A percentile compares a stretch with the other conserved stretches of the same genome.
Evolutionary conservation across 2,329 filamentous ascomycete species (phyloP).

Genomic region (Cercospora sesami): DNA sequence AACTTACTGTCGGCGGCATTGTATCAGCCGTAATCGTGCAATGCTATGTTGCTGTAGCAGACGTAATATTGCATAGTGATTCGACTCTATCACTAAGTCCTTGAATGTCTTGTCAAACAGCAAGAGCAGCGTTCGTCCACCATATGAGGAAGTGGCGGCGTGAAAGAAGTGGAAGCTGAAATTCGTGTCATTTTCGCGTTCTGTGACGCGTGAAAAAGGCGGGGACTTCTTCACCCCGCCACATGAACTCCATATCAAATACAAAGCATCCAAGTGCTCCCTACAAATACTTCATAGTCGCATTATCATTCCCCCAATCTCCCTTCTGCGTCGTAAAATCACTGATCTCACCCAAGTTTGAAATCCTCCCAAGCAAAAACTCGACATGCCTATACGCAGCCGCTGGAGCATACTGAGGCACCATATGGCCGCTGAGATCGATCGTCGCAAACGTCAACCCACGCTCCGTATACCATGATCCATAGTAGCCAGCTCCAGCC

Average conservation of each 20-base stretch:
- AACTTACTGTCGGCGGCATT: slow-evolving; percentile 19
- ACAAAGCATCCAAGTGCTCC: background rate
- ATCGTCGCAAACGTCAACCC: slow-evolving; percentile 71
- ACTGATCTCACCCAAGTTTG: slow-evolving; percentile 50
- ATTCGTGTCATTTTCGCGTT: slow-evolving; percentile 9
- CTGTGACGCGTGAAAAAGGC: background rate
- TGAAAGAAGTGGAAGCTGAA: background rate
- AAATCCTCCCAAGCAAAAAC: slow-evolving; percentile 70
- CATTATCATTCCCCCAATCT: slow-evolving; percentile 34
- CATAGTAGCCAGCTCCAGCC: slow-evolving; percentile 66
- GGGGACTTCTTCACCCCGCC: background rate
- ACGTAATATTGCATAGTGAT: too few species aligned
- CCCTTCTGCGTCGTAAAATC: slow-evolving; percentile 41
- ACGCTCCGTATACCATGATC: slow-evolving; percentile 70
- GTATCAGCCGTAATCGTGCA: slow-evolving; percentile 17
- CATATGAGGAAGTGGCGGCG: background rate
- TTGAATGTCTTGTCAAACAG: too few species aligned
- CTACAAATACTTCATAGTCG: slow-evolving; percentile 26
- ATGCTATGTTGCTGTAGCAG: background rate
- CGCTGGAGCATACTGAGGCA: slow-evolving; percentile 66
- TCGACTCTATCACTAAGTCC: too few species aligned
- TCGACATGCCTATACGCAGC: slow-evolving; percentile 67
- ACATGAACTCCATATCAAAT: background rate
- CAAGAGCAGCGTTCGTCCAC: background rate
- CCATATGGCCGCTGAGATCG: slow-evolving; percentile 59